Conservation (phyloP, 75 land plant genomes). For the Sequoia sempervirens region DNA sequence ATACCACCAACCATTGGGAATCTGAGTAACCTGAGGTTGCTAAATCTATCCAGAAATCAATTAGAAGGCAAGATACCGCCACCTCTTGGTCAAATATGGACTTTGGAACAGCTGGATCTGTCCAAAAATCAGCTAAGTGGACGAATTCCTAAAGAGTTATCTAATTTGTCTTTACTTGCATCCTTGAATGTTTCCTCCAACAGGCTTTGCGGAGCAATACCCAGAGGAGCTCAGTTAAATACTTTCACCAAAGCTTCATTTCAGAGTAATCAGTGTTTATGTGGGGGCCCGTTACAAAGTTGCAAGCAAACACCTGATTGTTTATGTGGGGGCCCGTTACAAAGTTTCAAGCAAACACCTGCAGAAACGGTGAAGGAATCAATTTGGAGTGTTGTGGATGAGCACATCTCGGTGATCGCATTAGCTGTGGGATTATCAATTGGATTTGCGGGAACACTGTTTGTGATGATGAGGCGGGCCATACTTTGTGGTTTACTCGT, state of each 20-base stretch:
- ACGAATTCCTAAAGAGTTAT: background rate
- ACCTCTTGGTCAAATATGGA: background rate
- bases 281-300: background rate
- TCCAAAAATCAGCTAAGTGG: slow-evolving; percentile 3
- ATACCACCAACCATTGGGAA: background rate
- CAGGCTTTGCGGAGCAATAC: slow-evolving; percentile 7
- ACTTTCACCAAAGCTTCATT: too few species aligned
- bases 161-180: background rate
- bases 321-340: background rate
- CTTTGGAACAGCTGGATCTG: background rate
- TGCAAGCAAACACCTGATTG: too few species aligned
- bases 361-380: background rate
- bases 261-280: too few species aligned
- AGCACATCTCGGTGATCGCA: background rate
- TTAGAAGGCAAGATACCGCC: slow-evolving; percentile 5
- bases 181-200: slow-evolving; percentile 11
- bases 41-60: slow-evolving; percentile 12
- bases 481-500: too few species aligned
- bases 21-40: background rate
- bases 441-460: background rate
- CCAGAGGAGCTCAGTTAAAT: background rate
- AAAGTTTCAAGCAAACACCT: background rate
- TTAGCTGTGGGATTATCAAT: background rate
- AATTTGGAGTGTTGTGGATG: background rate
- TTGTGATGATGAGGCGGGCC: background rate